phyloP scores from a whole-genome alignment of 1,284 basidiomycete species.

The Lignosus rhinocerotis region DNA sequence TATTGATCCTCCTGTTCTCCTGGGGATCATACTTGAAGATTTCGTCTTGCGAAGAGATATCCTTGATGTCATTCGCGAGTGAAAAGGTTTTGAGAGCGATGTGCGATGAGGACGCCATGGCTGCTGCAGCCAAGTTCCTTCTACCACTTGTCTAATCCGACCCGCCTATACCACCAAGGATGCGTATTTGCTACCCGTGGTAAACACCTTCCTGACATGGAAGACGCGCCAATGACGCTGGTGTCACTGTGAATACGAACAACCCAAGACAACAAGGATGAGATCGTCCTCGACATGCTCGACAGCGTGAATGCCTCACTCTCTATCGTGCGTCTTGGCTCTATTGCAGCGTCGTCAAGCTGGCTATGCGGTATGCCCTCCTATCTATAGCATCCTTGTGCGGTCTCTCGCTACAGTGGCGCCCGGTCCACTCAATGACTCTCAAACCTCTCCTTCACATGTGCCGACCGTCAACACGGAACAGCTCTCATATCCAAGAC shows the following conservation, averaged over 20 bases:
- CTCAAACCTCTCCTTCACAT: slow-evolving; percentile 1
- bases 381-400: neutral
- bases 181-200: slow-evolving; percentile 13
- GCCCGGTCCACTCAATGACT: slow-evolving; percentile 7
- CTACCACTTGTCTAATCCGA: slow-evolving; percentile 1
- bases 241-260: neutral
- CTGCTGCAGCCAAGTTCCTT: slow-evolving; percentile 11
- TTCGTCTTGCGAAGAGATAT: slow-evolving; percentile 73
- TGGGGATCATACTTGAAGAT: slow-evolving; percentile 81
- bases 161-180: slow-evolving; percentile 12
- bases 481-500: slow-evolving; percentile 17
- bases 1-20: slow-evolving; percentile 70
- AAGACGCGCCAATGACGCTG: neutral
- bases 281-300: slow-evolving; percentile 20
- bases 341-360: neutral
- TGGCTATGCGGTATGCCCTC: neutral
- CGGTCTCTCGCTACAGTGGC: slow-evolving; percentile 3
- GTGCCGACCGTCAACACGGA: slow-evolving; percentile 8
- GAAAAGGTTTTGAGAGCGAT: slow-evolving; percentile 84
- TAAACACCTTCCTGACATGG: slow-evolving; percentile 6
- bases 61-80: slow-evolving; percentile 76
- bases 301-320: slow-evolving; percentile 18
- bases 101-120: slow-evolving; percentile 33
- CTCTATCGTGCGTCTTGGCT: slow-evolving; percentile 10
- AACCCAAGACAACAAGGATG: slow-evolving; percentile 1